Evolutionary conservation across 345 rosid genomes (phyloP).

Genomic region (Acer campestre): DNA sequence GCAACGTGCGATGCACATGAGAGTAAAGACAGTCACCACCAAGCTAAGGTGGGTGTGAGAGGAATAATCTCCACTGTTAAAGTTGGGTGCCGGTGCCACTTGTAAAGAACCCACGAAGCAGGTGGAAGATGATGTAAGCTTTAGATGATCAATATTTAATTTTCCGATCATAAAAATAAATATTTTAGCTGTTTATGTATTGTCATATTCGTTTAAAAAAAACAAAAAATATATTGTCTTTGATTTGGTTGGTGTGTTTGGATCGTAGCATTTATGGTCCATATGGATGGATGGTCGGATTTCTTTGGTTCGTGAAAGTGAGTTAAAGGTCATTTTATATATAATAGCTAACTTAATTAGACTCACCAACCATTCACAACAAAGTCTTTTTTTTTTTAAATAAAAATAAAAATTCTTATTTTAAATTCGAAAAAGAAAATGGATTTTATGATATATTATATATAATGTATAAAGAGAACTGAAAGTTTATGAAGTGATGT

Average conservation of each 20-base stretch:
- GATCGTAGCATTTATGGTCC: not conserved
- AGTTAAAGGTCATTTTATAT: not conserved
- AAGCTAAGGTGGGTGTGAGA: not conserved
- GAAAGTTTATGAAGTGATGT: too few relatives aligned
- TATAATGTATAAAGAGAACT: too few relatives aligned
- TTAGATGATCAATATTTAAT: not conserved
- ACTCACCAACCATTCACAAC: constrained; percentile 5
- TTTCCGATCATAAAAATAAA: too few relatives aligned
- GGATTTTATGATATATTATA: too few relatives aligned
- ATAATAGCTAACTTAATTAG: not conserved
- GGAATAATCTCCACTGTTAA: not conserved
- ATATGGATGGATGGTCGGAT: too few relatives aligned
- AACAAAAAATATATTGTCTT: too few relatives aligned
- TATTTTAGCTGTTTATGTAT: too few relatives aligned
- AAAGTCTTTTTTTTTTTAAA: too few relatives aligned
- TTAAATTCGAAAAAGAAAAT: too few relatives aligned
- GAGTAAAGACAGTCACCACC: not conserved
- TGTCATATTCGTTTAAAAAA: too few relatives aligned
- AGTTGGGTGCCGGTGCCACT: constrained; percentile 10
- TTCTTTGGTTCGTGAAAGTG: not conserved
- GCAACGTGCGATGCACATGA: not conserved
- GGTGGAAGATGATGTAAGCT: constrained; percentile 8
- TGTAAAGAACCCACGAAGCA: constrained; percentile 3
- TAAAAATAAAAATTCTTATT: too few relatives aligned
- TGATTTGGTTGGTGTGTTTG: not conserved